Base-by-base conservation (phyloP, 305 asterid genomes). In the Fraxinus velutina region DNA sequence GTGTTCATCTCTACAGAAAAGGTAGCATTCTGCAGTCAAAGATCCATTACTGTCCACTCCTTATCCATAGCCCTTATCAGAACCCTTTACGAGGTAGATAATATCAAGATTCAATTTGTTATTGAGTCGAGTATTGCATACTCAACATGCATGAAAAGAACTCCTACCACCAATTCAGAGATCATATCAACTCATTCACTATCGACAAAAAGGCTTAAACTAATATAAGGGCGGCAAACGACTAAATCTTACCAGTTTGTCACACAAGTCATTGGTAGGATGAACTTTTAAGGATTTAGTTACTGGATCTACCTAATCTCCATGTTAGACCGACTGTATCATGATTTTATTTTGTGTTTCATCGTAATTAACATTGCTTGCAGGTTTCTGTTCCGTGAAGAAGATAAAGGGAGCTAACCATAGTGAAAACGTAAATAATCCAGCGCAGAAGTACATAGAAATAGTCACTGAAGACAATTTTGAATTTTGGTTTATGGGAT, bases 401-500 rank as follows among this genome's bases (percentile, higher is more conserved):
- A 91, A 88, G 88, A 88, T 92, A 15, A 82, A 85, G 82, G 86
- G 78, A 66, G 97, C 84, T 0, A 83, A 85, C 19, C 92, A 89
- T 66, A 88, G 89, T 19, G 89, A 80, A 86, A 90, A 92, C 81
- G 86, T 81, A 83, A 77, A 86, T 64, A 91, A 89, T 79, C 85
- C 93, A 62, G 78, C 84, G 1, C 89, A 90, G 5, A 90, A 89
- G 89, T 93, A 90, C 84, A 89, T 93, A 30, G 83, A 88, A 80
- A 82, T 91, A 75, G 92, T 88, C 5, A 93, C 96, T 0, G 76
- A 89, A 34, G 97, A 93, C 72, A 73, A 81, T n/a, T 90, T 79
- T 34, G 92, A 93, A 76, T 93, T 93, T 78, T 93, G 97, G 96
- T 90, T 93, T 29, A 88, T 90, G 96, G 94, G 97, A 15, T 93